Evolutionary conservation across 805 yeast species (phyloP), one percentile per base, ranked within the genome.

Genomic region (Starmera pachycereana): DNA sequence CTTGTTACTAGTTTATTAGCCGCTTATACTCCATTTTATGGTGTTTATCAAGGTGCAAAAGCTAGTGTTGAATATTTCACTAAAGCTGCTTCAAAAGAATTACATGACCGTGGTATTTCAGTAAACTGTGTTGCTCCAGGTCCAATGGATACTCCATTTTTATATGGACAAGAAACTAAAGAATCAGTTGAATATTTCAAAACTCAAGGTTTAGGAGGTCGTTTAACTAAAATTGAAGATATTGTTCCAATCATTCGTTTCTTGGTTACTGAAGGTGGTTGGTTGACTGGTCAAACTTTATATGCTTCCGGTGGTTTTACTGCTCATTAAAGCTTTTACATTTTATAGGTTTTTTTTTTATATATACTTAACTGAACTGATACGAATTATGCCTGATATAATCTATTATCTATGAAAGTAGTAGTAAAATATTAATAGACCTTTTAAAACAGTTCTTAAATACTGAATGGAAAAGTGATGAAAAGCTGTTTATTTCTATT

Each of bases 231-330:
- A 49, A 62, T 70, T 40, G 60, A 60, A 34, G 86, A 79, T 50
- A 78, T 79, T 53, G 81, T 73, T 40, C 86, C 86, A 45, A 72
- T 76, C 40, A 55, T 78, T 42, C 60, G 71, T 45, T 76, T 78
- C 56, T 63, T 78, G 55, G 80, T 67, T 30, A 70, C 78, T 38
- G 81, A 76, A 45, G 85, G 85, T 43, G 67, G 66, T 50, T 79
- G 85, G 84, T 71, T 78, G 54, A 76, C 76, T 37, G 86, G 86
- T 38, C 87, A 79, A 59, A 78, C 81, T 47, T 62, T 78, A 40
- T 78, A 65, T 47, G 78, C 79, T 38, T 67, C 70, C 37, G 82
- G 82, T 46, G 84, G 83, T 6, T 76, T 76, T 58, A 75, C 81
- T 43, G 81, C 84, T 37, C 80, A 72, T 48, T 72, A 54, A 45